Conservation (phyloP, 768 basidiomycete species). For the Candolleomyces efflorescens region DNA sequence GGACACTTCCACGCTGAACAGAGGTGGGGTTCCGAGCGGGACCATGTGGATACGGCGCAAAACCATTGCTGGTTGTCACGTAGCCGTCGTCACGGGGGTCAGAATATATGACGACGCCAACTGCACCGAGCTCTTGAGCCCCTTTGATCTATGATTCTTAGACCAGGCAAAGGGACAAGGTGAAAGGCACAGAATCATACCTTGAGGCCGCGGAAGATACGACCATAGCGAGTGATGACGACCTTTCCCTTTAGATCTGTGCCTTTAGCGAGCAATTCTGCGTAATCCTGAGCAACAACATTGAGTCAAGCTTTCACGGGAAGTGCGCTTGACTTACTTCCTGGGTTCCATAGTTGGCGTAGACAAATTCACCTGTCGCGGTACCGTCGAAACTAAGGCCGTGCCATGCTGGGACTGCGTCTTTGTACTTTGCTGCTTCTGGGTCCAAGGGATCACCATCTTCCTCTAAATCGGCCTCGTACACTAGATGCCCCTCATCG, state of each 20-base stretch:
- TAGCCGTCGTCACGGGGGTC: slow-evolving; percentile 82
- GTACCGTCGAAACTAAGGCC: slow-evolving; percentile 76
- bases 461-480: slow-evolving; percentile 25
- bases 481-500: neutral
- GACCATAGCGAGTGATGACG: slow-evolving; percentile 74
- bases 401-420: slow-evolving; percentile 78
- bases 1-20: slow-evolving; percentile 85
- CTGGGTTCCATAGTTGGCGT: slow-evolving; percentile 78
- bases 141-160: slow-evolving; percentile 54
- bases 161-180: neutral
- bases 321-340: slow-evolving; percentile 28
- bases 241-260: slow-evolving; percentile 72
- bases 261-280: slow-evolving; percentile 44
- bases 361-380: slow-evolving; percentile 63
- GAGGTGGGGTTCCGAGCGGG: slow-evolving; percentile 82
- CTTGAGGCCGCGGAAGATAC: slow-evolving; percentile 81
- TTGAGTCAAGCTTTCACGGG: neutral
- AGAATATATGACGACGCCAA: slow-evolving; percentile 75
- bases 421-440: slow-evolving; percentile 63
- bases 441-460: slow-evolving; percentile 66
- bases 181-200: slow-evolving; percentile 25
- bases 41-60: slow-evolving; percentile 67
- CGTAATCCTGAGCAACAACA: slow-evolving; percentile 32
- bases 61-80: slow-evolving; percentile 72
- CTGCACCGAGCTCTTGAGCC: slow-evolving; percentile 77